Conservation (phyloP, 2,329 filamentous ascomycete genomes). For the Fonsecaea pugnacius region DNA sequence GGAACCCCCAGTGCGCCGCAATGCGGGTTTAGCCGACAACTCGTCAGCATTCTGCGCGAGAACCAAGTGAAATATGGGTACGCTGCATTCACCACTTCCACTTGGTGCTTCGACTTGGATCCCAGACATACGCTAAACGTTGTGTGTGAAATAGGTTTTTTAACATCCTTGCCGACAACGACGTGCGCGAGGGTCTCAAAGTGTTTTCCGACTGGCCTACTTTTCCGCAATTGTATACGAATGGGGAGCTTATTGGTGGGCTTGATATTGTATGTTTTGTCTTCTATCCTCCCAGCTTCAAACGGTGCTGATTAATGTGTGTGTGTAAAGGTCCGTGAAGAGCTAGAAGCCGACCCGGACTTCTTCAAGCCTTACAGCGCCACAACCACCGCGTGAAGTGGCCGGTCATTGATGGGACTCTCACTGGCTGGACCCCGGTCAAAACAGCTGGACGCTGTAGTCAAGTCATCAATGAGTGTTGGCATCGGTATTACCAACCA, state of each 20-base stretch:
- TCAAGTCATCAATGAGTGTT: neutral
- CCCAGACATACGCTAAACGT: neutral
- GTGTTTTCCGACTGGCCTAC: slow-evolving; percentile 99
- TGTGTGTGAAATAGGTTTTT: slow-evolving; percentile 68
- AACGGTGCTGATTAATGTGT: slow-evolving; percentile 17
- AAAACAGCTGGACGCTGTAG: neutral
- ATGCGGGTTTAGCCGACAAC: slow-evolving; percentile 89
- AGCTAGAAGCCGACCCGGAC: slow-evolving; percentile 78
- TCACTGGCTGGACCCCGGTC: neutral
- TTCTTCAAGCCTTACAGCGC: slow-evolving; percentile 77
- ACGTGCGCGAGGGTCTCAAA: slow-evolving; percentile 94
- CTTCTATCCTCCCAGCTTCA: neutral
- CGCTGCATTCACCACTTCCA: neutral
- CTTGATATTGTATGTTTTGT: slow-evolving; percentile 84
- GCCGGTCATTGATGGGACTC: too few species aligned
- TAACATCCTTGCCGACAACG: slow-evolving; percentile 96
- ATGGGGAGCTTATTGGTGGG: slow-evolving; percentile 87
- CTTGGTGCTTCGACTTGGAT: neutral
- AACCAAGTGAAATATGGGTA: slow-evolving; percentile 82
- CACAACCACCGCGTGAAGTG: slow-evolving; percentile 36
- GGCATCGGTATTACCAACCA: too few species aligned
- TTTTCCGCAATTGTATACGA: slow-evolving; percentile 91
- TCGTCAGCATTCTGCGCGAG: slow-evolving; percentile 84
- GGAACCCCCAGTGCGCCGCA: slow-evolving; percentile 86
- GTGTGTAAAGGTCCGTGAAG: slow-evolving; percentile 78